Evolutionary conservation across 2,329 filamentous ascomycete species (phyloP).

Genomic region (Beauveria caledonica): DNA sequence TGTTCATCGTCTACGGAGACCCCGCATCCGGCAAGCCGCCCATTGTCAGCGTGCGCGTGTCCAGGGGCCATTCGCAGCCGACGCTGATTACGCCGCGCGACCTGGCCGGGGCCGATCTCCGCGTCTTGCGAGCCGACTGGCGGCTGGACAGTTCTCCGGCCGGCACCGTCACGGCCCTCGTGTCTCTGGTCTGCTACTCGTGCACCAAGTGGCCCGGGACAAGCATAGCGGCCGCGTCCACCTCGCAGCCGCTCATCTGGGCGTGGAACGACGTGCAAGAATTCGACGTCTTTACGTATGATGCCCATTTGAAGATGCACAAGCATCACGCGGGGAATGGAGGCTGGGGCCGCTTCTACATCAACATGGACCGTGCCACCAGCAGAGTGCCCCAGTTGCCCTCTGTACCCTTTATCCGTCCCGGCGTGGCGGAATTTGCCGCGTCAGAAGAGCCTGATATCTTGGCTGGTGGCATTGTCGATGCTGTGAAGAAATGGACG

Average conservation of each 20-base stretch:
- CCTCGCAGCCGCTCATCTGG: slow-evolving; percentile 20
- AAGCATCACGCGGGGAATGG: slow-evolving; percentile 10
- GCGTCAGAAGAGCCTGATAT: slow-evolving; percentile 12
- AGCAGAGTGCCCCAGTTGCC: slow-evolving; percentile 8
- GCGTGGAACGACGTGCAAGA: slow-evolving; percentile 18
- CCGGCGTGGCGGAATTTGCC: slow-evolving; percentile 2
- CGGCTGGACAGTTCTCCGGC: not conserved
- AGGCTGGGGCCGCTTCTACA: slow-evolving; percentile 16
- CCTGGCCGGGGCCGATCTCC: slow-evolving; percentile 11
- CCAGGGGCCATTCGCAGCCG: slow-evolving; percentile 11
- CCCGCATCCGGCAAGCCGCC: slow-evolving; percentile 9
- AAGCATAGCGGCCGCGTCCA: slow-evolving; percentile 13
- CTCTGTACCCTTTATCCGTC: slow-evolving; percentile 10
- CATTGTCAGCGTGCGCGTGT: slow-evolving; percentile 14
- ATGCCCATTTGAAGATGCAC: slow-evolving; percentile 14
- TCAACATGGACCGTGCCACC: slow-evolving; percentile 15
- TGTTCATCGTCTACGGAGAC: slow-evolving; percentile 18
- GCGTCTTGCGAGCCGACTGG: slow-evolving; percentile 13
- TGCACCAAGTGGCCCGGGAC: slow-evolving; percentile 17
- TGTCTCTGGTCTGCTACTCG: slow-evolving; percentile 18
- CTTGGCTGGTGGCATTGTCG: not conserved
- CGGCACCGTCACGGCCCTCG: slow-evolving; percentile 11
- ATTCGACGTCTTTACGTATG: slow-evolving; percentile 13
- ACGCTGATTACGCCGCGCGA: not conserved
- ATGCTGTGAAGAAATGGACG: not conserved